Evolutionary conservation across 1,284 basidiomycete genomes (phyloP).

Genomic region (Vanrija sp.): DNA sequence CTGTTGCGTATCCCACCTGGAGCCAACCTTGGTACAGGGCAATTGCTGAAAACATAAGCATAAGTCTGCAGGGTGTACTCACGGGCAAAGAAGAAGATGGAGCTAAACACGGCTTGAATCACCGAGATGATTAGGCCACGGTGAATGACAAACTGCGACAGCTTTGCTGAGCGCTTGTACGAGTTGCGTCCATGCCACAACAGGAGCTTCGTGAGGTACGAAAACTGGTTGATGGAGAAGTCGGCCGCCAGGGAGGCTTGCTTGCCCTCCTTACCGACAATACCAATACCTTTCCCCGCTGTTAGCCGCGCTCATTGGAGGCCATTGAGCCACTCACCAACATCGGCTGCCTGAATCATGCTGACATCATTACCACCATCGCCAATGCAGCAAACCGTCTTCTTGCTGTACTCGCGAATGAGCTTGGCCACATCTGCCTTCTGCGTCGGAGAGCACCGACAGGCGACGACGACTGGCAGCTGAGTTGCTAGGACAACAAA

Average conservation of each 20-base stretch:
- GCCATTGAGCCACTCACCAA: constrained; percentile 61
- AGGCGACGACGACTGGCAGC: constrained; percentile 92
- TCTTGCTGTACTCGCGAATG: constrained; percentile 83
- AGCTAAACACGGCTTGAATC: constrained; percentile 94
- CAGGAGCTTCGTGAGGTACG: constrained; percentile 87
- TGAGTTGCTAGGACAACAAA: constrained; percentile 96
- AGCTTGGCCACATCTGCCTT: constrained; percentile 95
- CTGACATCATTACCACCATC: constrained; percentile 97
- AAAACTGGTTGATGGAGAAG: constrained; percentile 96
- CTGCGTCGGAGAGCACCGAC: constrained; percentile 96
- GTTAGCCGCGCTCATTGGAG: neutral
- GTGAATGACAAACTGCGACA: constrained; percentile 98
- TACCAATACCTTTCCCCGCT: constrained; percentile 70
- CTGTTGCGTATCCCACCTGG: constrained; percentile 95
- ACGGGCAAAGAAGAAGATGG: constrained; percentile 96
- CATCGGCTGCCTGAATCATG: constrained; percentile 96
- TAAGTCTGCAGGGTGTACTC: constrained; percentile 50
- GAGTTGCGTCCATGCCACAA: constrained; percentile 88
- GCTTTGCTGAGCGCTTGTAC: constrained; percentile 94
- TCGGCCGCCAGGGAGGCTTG: constrained; percentile 97
- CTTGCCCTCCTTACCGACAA: constrained; percentile 98
- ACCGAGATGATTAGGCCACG: constrained; percentile 95
- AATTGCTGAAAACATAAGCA: constrained; percentile 57
- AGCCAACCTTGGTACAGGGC: constrained; percentile 98
- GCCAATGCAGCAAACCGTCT: constrained; percentile 96